Evolutionary conservation across 768 basidiomycete genomes (phyloP).

Genomic region (Megacollybia marginata): DNA sequence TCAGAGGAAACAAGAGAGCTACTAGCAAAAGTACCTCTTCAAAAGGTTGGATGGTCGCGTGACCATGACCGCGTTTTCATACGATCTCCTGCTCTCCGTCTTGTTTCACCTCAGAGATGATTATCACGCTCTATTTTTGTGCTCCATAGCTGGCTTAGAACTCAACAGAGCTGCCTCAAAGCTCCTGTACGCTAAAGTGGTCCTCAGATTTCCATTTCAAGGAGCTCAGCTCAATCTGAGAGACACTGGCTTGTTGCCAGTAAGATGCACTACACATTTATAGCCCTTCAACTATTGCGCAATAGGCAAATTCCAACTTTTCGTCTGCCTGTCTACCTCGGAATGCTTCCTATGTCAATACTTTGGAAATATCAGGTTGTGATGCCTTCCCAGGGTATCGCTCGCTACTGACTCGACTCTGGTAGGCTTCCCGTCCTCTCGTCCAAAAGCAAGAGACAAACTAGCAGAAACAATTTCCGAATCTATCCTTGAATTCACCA

Average conservation of each 20-base stretch:
- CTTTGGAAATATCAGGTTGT: slow-evolving; percentile 39
- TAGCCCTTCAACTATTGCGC: neutral
- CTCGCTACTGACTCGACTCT: neutral
- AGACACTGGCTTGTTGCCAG: slow-evolving; percentile 24
- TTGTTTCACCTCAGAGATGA: slow-evolving; percentile 26
- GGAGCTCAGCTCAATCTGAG: slow-evolving; percentile 26
- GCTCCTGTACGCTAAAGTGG: slow-evolving; percentile 37
- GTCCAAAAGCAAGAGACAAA: slow-evolving; percentile 5
- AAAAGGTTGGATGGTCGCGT: no score
- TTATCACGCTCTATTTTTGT: slow-evolving; percentile 27
- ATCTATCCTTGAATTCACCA: slow-evolving; percentile 11
- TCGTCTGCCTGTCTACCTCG: slow-evolving; percentile 30
- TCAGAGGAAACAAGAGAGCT: no score
- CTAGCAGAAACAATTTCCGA: slow-evolving; percentile 6
- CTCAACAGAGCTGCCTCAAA: slow-evolving; percentile 37
- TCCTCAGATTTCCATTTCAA: slow-evolving; percentile 29
- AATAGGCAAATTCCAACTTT: slow-evolving; percentile 24
- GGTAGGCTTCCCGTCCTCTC: slow-evolving; percentile 11
- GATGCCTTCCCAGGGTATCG: neutral
- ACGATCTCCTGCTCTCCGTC: slow-evolving; percentile 29
- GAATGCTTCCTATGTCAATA: slow-evolving; percentile 32
- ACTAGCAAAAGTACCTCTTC: no score
- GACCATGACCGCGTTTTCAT: slow-evolving; percentile 8
- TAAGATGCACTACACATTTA: slow-evolving; percentile 13
- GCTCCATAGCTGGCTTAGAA: slow-evolving; percentile 37